These are phyloP conservation scores for Bretschneidera sinensis DNA, from an alignment of 345 rosid species.

Conservation along the genomic window DNA sequence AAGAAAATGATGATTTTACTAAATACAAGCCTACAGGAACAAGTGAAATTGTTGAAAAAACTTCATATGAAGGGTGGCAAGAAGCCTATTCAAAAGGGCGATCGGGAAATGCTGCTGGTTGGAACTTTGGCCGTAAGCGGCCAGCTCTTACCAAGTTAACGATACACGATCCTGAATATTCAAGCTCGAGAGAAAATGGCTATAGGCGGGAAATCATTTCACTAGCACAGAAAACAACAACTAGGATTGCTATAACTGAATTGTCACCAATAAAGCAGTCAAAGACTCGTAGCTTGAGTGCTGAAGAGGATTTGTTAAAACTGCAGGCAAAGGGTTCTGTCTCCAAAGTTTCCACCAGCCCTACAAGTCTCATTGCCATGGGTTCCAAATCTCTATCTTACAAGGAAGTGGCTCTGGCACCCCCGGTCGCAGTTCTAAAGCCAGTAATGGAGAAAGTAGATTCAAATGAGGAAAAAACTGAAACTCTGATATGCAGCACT, in stretches of 20 bases:
- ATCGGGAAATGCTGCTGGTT: constrained; percentile 29
- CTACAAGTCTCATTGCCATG: constrained; percentile 32
- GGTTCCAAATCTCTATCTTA: constrained; percentile 55
- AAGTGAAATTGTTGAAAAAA: constrained; percentile 30
- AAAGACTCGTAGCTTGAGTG: constrained; percentile 17
- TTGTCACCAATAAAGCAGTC: constrained; percentile 26
- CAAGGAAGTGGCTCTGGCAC: constrained; percentile 64
- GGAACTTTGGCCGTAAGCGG: constrained; percentile 32
- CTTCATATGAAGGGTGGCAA: constrained; percentile 69
- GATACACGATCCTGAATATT: constrained; percentile 25
- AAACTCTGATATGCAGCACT: constrained; percentile 23
- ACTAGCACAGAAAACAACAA: constrained; percentile 22
- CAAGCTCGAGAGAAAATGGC: constrained; percentile 28
- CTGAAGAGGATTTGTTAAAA: constrained; percentile 22
- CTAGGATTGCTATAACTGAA: constrained; percentile 22
- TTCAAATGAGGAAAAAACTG: constrained; percentile 27
- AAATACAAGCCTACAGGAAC: constrained; percentile 9
- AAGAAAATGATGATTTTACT: constrained; percentile 17
- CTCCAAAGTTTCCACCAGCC: constrained; percentile 32
- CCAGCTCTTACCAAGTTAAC: constrained; percentile 37
- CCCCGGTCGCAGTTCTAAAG: constrained; percentile 59
- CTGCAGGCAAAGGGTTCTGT: constrained; percentile 21
- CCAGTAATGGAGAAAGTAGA: constrained; percentile 35
- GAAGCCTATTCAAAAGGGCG: constrained; percentile 54
- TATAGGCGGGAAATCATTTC: constrained; percentile 30